Base-by-base conservation (phyloP, 106 monocot genomes). In the Allium fistulosum region DNA sequence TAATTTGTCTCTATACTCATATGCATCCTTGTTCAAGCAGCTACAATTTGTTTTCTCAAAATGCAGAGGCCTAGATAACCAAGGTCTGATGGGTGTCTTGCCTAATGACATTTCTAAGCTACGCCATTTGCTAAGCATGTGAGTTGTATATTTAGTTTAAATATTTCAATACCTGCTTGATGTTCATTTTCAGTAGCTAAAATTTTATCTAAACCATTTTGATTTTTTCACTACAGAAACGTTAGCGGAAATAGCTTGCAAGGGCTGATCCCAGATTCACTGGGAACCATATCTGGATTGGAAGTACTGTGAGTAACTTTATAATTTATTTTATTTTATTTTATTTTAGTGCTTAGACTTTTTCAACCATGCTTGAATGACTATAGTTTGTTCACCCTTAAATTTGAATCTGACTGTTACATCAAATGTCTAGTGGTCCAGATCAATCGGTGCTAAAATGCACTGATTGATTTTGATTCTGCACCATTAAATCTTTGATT, bases 61-160 rank as follows among this genome's bases (percentile, higher is more conserved):
- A 1, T 90, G 83, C 79, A 94, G 99, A 68, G 90, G 89, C 61
- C 90, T 99, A 53, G 90, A 90, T 68, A 83, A 93, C 75, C 99
- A 93, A 76, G 99, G 99, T 64, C 74, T 99, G 51, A 83, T 72
- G 66, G 99, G 99, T 28, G 67, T 87, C 73, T 75, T 99, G 69
- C 85, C 99, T 11, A 70, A 69, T 65, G 89, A 79, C 47, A 90
- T 99, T 68, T 83, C 80, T 49, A 81, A 87, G 51, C 69, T 90
- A 56, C 74, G 49, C 7, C 74, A 85, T 78, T 74, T 89, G 11
- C 76, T 80, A 53, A 89, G 61, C 75, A 80, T 85, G 89, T 89
- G 67, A 51, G 89, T 75, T 28, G n/a, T 71, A 27, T 17, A 66
- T 2, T 70, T 17, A 14, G 9, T 72, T 71, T 59, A 26, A 48